Evolutionary conservation across 2,329 filamentous ascomycete species (phyloP).

Genomic region (Boeremia lycopersici): DNA sequence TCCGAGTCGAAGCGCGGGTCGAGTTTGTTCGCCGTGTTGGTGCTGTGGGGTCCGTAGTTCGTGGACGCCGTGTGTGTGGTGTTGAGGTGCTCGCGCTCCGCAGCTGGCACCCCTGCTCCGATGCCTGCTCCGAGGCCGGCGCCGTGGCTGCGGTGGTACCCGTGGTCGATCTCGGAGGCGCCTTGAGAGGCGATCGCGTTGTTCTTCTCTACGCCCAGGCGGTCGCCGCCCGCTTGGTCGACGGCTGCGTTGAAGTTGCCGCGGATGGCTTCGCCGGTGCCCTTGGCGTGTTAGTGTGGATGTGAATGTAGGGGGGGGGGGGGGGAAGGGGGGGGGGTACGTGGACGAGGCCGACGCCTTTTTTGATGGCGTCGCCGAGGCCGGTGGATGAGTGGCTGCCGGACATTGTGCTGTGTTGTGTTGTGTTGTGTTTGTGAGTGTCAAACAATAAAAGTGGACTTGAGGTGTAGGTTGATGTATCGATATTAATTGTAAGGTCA

Average conservation of each 20-base stretch:
- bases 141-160: constrained; percentile 39
- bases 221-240: constrained; percentile 42
- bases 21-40: constrained; percentile 37
- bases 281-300: constrained; percentile 29
- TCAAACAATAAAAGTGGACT: constrained; percentile 7
- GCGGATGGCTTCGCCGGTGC: constrained; percentile 48
- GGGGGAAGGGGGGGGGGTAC: constrained; percentile 19
- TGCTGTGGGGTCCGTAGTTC: constrained; percentile 40
- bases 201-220: constrained; percentile 35
- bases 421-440: not conserved
- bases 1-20: constrained; percentile 37
- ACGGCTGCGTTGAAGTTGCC: constrained; percentile 46
- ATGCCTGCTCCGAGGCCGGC: constrained; percentile 39
- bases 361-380: constrained; percentile 40
- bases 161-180: constrained; percentile 43
- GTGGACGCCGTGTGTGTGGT: constrained; percentile 28
- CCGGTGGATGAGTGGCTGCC: constrained; percentile 29
- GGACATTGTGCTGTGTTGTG: constrained; percentile 33
- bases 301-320: not conserved
- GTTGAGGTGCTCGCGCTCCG: constrained; percentile 33
- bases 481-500: not conserved
- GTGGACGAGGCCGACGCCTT: constrained; percentile 44
- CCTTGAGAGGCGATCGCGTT: constrained; percentile 41
- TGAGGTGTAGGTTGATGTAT: not conserved
- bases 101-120: constrained; percentile 32